Percentiles rank a stretch among this genome's conserved stretches.
Conservation (phyloP, 2,329 filamentous ascomycete species). For the Cladosporium sp. region DNA sequence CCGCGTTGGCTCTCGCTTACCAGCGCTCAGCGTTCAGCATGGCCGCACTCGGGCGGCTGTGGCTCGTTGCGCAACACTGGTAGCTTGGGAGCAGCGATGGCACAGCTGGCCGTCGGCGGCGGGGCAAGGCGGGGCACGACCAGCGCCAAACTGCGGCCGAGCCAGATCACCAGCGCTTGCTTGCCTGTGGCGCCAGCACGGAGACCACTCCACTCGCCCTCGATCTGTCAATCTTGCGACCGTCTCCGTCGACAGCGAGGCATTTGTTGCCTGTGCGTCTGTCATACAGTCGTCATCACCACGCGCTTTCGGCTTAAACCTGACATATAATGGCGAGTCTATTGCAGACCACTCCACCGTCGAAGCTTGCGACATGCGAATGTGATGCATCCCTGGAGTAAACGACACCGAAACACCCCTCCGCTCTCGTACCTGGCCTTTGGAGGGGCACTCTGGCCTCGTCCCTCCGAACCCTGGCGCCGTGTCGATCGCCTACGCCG, state of each 20-base stretch:
- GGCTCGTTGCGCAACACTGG: not conserved
- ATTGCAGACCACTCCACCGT: constrained; percentile 2
- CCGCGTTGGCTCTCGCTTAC: not conserved
- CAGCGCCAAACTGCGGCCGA: not conserved
- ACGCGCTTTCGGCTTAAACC: constrained; percentile 2
- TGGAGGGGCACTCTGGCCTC: not conserved
- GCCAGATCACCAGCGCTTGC: not conserved
- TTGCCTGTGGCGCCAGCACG: not conserved
- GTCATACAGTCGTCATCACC: constrained; percentile 11
- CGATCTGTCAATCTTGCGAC: not conserved
- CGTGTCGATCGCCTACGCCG: not conserved
- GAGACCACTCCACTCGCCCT: not conserved
- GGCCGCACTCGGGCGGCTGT: not conserved
- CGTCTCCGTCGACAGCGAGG: not conserved
- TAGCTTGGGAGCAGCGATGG: not conserved
- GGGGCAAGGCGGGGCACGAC: constrained; percentile 5
- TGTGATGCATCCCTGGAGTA: not conserved
- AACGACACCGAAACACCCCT: not conserved
- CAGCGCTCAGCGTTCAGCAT: not conserved
- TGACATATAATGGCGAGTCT: constrained; percentile 5
- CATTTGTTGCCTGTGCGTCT: not conserved
- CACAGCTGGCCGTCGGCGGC: not conserved
- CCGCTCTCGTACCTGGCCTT: not conserved
- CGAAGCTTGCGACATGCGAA: not conserved
- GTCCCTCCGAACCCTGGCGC: not conserved